phyloP scores from a whole-genome alignment of 768 basidiomycete species.

The Xerocomellus chrysenteron region DNA sequence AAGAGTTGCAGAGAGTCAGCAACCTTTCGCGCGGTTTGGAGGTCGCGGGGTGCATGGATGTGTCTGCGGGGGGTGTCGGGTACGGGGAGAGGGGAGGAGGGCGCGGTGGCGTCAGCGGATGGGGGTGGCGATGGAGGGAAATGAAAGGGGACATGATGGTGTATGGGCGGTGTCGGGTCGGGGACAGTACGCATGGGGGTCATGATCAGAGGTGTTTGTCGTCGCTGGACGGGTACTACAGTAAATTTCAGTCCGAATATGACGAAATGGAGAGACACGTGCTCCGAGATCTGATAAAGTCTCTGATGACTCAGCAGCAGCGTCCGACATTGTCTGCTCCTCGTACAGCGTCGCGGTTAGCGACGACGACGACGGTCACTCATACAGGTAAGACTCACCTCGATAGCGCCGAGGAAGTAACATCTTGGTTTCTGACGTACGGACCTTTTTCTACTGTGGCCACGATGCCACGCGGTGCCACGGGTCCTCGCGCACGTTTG shows the following conservation, averaged over 20 bases:
- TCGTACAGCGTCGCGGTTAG: conserved; percentile 10
- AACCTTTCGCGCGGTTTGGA: conserved; percentile 72
- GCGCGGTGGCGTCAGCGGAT: not conserved
- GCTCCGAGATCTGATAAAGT: conserved; percentile 20
- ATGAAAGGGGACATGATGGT: not conserved
- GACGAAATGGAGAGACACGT: conserved; percentile 40
- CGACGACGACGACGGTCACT: conserved; percentile 6
- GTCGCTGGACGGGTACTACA: not conserved
- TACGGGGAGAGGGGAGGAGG: conserved; percentile 30
- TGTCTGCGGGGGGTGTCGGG: conserved; percentile 31
- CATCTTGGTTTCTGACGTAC: conserved; percentile 10
- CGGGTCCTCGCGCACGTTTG: conserved; percentile 38
- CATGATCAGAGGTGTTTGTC: not conserved
- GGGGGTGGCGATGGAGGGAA: conserved; percentile 4
- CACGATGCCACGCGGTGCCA: conserved; percentile 31
- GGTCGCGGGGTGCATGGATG: conserved; percentile 13
- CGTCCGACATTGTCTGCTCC: conserved; percentile 2
- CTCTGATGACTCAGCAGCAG: conserved; percentile 33
- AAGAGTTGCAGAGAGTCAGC: conserved; percentile 81
- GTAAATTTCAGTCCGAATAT: conserved; percentile 24
- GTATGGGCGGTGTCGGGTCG: not conserved
- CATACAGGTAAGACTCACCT: conserved; percentile 17
- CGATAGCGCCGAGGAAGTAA: conserved; percentile 12
- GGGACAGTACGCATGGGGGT: not conserved
- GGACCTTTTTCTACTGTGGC: conserved; percentile 25